phyloP scores from a whole-genome alignment of 2,329 filamentous ascomycete species.

The Neodidymelliopsis sp. region DNA sequence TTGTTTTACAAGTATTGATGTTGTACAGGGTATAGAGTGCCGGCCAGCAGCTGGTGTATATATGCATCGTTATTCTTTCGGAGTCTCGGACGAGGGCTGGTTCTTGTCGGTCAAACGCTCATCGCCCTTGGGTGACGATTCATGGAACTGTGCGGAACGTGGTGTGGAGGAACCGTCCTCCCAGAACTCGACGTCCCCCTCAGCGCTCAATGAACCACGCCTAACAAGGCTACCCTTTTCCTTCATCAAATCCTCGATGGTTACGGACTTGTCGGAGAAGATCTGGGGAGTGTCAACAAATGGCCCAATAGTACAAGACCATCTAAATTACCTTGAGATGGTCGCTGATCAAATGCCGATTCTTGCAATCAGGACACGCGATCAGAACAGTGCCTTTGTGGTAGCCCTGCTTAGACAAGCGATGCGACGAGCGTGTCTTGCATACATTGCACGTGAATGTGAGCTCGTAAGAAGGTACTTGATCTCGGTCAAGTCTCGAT shows the following conservation, averaged over 20 bases:
- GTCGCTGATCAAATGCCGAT: slow-evolving; percentile 90
- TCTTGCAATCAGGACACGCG: slow-evolving; percentile 84
- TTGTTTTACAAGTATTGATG: slow-evolving; percentile 11
- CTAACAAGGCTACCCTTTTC: slow-evolving; percentile 78
- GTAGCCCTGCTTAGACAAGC: slow-evolving; percentile 92
- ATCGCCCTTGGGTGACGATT: slow-evolving; percentile 35
- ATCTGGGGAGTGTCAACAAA: slow-evolving; percentile 55
- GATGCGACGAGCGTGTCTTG: slow-evolving; percentile 78
- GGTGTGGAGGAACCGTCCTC: slow-evolving; percentile 66
- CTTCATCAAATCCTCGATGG: slow-evolving; percentile 78
- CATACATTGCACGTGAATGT: slow-evolving; percentile 95
- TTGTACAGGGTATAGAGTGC: slow-evolving; percentile 19
- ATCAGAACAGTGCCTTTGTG: slow-evolving; percentile 90
- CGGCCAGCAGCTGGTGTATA: slow-evolving; percentile 5
- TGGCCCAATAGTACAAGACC: background rate
- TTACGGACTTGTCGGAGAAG: slow-evolving; percentile 74
- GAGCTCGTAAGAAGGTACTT: slow-evolving; percentile 78
- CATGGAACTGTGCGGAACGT: slow-evolving; percentile 45
- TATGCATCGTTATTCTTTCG: slow-evolving; percentile 16
- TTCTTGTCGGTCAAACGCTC: slow-evolving; percentile 29
- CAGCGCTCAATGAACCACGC: slow-evolving; percentile 72
- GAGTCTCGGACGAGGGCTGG: slow-evolving; percentile 22
- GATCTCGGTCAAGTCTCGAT: slow-evolving; percentile 47
- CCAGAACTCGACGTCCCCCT: slow-evolving; percentile 94
- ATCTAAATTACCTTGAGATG: slow-evolving; percentile 68